Percentiles rank a stretch among this genome's conserved stretches.
These are phyloP conservation scores for Coccinonectria pachysandricola DNA, from an alignment of 2,329 filamentous ascomycete genomes.

Conservation along the genomic window DNA sequence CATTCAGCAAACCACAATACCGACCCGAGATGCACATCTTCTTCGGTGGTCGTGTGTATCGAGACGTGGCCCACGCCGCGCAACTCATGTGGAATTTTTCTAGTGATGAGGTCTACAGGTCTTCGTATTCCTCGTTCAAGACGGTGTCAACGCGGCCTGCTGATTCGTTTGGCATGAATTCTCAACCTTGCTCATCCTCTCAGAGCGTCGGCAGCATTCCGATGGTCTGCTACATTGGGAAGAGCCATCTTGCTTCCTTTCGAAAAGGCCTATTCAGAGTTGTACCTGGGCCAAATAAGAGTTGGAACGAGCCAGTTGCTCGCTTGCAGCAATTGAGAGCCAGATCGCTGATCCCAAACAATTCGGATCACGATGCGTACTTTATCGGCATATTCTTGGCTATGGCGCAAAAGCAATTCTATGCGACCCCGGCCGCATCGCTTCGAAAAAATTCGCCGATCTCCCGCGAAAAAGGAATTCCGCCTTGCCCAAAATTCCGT, in stretches of 20 bases:
- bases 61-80: slow-evolving; percentile 34
- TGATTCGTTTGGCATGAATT: slow-evolving; percentile 19
- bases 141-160: slow-evolving; percentile 27
- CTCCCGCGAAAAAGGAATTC: slow-evolving; percentile 10
- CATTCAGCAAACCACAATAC: slow-evolving; percentile 20
- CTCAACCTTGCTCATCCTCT: slow-evolving; percentile 11
- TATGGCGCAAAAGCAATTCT: slow-evolving; percentile 48
- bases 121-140: slow-evolving; percentile 23
- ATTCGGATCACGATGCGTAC: slow-evolving; percentile 41
- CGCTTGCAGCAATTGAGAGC: slow-evolving; percentile 37
- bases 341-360: slow-evolving; percentile 35
- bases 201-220: slow-evolving; percentile 18
- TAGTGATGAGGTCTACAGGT: slow-evolving; percentile 12
- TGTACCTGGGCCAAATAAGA: slow-evolving; percentile 27
- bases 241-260: slow-evolving; percentile 34
- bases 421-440: slow-evolving; percentile 19
- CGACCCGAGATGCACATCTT: slow-evolving; percentile 36
- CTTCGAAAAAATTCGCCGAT: slow-evolving; percentile 18
- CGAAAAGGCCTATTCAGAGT: slow-evolving; percentile 39
- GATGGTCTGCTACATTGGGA: slow-evolving; percentile 38
- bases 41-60: slow-evolving; percentile 37
- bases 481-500: slow-evolving; percentile 26
- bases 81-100: slow-evolving; percentile 40
- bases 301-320: slow-evolving; percentile 36
- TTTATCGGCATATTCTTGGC: slow-evolving; percentile 42